Base-by-base conservation (phyloP, 495 filamentous ascomycete species). In the Penicillium dipodomyicola region DNA sequence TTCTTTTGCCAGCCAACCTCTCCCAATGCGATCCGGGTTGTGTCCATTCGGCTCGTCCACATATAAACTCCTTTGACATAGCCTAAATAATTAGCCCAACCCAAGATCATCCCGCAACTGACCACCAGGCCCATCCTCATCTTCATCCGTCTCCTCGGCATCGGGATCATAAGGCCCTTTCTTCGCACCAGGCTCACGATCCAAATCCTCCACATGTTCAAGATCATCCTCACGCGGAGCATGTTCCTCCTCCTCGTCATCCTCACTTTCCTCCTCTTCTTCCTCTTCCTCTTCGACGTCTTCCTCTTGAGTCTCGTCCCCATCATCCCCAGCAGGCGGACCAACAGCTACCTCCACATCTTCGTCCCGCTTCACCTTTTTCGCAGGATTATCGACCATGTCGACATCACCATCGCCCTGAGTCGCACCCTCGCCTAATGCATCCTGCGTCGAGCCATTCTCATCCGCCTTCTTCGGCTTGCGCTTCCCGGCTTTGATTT, bases 401-500 rank as follows among this genome's bases (percentile, higher is more conserved):
- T 78, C 47, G 64, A 73, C 62, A 76, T 77, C 57, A 76, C 76
- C 53, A 70, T 80, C 52, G n/a, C 74, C 72, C 22, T 37, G 41
- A 5, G 17, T 54, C 6, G 25, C 71, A 50, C 70, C 65, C n/a
- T 57, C 67, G 4, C 68, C 62, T 25, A 74, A 75, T 49, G 75
- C 67, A 23, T 57, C 69, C 25, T 6, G 60, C 68, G 15, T 65
- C 67, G 41, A 12, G 17, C 59, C 54, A 43, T 66, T 64, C 59
- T 70, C 74, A 56, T 77, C 79, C 70, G 74, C 56, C 72, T 82
- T 78, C 67, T 85, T 85, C 5, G 72, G 75, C 68, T 82, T 84
- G 61, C 85, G 75, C 73, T 88, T 89, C 51, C 84, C 83, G 27
- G 80, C 79, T 62, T 85, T 83, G 52, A 84, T 77, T 54, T 84